These are phyloP conservation scores for Spathaspora gorwiae DNA, from an alignment of 805 yeast genomes.

Conservation along the genomic window DNA sequence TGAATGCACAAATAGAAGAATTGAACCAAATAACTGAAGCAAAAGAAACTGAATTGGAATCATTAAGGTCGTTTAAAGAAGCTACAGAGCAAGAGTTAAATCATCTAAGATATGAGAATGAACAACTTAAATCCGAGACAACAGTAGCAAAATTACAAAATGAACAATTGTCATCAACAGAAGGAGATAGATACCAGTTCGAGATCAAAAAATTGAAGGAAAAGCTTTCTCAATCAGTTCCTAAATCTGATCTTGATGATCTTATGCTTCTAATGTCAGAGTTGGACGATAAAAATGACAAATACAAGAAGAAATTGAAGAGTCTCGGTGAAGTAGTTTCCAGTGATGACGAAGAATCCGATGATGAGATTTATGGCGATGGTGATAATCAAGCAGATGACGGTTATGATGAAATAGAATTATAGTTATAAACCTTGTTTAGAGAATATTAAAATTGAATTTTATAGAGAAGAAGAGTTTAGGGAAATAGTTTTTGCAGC, in stretches of 20 bases:
- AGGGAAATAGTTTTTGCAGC: too few relatives aligned
- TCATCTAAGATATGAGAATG: neutral
- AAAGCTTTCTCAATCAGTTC: conserved; percentile 24
- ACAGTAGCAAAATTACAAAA: neutral
- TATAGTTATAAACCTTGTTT: too few relatives aligned
- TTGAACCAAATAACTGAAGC: neutral
- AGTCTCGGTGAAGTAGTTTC: conserved; percentile 57
- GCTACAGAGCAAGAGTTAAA: neutral
- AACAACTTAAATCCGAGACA: neutral
- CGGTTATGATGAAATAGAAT: neutral
- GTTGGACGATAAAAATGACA: conserved; percentile 61
- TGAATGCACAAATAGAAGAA: neutral
- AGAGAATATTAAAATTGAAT: too few relatives aligned
- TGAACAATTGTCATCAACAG: neutral
- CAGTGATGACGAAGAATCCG: conserved; percentile 68
- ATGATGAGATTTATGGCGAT: conserved; percentile 53
- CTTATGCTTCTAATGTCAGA: conserved; percentile 72
- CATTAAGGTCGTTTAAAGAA: neutral
- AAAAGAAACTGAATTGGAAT: neutral
- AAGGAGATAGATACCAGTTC: neutral
- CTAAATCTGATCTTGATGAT: conserved; percentile 63
- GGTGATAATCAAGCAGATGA: conserved; percentile 22
- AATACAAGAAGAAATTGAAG: conserved; percentile 50
- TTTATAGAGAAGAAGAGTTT: too few relatives aligned
- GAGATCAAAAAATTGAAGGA: conserved; percentile 9